Evolutionary conservation across 352 stramenopile species (phyloP), one percentile per base, ranked within the genome.

Genomic region (Globisporangium polare): DNA sequence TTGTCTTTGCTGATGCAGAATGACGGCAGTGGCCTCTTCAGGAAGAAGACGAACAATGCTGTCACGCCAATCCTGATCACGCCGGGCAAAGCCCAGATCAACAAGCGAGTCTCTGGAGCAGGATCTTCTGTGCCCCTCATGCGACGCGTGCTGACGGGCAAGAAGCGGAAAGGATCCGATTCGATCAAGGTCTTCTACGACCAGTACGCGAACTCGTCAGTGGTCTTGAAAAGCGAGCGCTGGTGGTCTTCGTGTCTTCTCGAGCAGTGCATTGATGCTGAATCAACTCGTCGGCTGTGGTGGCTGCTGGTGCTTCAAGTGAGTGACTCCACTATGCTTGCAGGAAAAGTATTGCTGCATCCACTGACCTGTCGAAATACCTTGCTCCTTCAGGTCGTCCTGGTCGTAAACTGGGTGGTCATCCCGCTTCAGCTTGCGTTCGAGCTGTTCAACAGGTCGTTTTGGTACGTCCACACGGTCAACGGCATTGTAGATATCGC

Each of bases 351-450:
- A 33, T 33, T n/a, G 5, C 17, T 42, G 0, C 43, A 27, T 10
- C 24, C 27, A 27, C 24, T 53, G 27, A 31, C 20, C n/a, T 50
- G 31, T 26, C 22, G 24, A 37, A 51, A 35, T 41, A 6, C 41
- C 15, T 24, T 43, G 35, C 33, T 12, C 27, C 15, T n/a, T 20
- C 39, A 71, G 55, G 13, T 53, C 41, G 53, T 61, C 8, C 26
- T 64, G 5, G 56, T 81, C 1, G 73, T 83, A 49, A 72, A 78
- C 39, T 91, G 79, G 79, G 43, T 78, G 15, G 58, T 80, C 35
- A 66, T 89, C 24, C 78, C 79, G 0, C 61, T 85, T 37, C 77
- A 83, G 45, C 62, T 88, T 2, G 71, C 74, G 2, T 91, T 91
- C 41, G 49, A 54, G 49, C 49, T 54, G 15, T 54, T 54, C 27